Evolutionary conservation across 306 rosid genomes (phyloP).

Genomic region (Ammopiptanthus mongolicus): DNA sequence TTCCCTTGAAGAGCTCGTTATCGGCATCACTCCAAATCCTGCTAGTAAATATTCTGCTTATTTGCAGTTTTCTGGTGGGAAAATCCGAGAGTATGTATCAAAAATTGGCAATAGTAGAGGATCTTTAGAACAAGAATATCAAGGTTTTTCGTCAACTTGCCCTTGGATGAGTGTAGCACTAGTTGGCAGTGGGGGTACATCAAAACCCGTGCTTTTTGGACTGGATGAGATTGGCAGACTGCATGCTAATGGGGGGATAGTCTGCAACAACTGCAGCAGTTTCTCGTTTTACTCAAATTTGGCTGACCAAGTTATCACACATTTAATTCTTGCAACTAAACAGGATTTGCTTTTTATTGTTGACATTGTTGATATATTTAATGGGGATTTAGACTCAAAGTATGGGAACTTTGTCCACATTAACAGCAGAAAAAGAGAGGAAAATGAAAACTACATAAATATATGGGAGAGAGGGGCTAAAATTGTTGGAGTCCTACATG

Average conservation of each 20-base stretch:
- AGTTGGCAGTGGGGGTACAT: constrained; percentile 39
- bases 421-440: constrained; percentile 42
- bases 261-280: constrained; percentile 84
- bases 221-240: constrained; percentile 81
- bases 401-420: constrained; percentile 47
- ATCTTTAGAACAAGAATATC: constrained; percentile 45
- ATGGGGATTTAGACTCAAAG: constrained; percentile 50
- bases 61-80: constrained; percentile 72
- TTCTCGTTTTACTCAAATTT: constrained; percentile 83
- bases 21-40: constrained; percentile 59
- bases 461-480: constrained; percentile 97
- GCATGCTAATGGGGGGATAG: constrained; percentile 55
- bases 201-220: constrained; percentile 66
- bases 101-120: constrained; percentile 43
- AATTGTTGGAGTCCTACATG: constrained; percentile 81
- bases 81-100: constrained; percentile 52
- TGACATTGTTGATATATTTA: constrained; percentile 58
- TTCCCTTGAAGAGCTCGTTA: constrained; percentile 54
- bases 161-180: constrained; percentile 75
- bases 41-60: constrained; percentile 49
- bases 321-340: constrained; percentile 67
- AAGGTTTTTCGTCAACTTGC: constrained; percentile 61
- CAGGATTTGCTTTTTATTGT: constrained; percentile 85
- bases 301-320: constrained; percentile 69
- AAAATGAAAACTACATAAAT: constrained; percentile 49